Base-by-base conservation (phyloP, 2,329 filamentous ascomycete species). In the Colletotrichum truncatum region DNA sequence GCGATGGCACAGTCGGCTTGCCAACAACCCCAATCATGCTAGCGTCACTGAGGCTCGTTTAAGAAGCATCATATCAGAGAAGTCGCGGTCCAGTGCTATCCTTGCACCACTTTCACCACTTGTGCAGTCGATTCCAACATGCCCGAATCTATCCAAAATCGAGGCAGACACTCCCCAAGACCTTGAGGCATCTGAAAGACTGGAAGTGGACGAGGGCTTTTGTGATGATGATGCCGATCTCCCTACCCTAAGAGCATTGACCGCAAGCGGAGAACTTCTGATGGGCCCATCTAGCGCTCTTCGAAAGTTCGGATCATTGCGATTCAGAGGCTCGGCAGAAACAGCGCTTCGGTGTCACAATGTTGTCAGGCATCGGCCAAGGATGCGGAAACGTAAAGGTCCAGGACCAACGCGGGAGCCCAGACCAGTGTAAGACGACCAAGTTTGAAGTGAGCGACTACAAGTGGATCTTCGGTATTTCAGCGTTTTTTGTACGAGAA, bases 381-480 rank as follows among this genome's bases (percentile, higher is more conserved):
- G 66, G 28, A 68, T 68, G 66, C 64, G 66, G 23, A 57, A 55
- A 30, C 39, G 66, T 6, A 68, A 66, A 26, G 53, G 53, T 12
- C 39, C 30, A 11, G 57, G 53, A 14, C 41, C 58, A 18, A 25
- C 26, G 16, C 12, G 21, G 9, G 39, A 53, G 23, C 51, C 66
- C 25, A 51, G 26, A 8, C 46, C 57, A 11, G 26, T 43, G 18
- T 34, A 12, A 30, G 16, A 28, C 26, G 26, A 43, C 12, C 32
- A 21, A 34, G 36, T 14, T 49, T n/a, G 32, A 18, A 39, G 9
- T 26, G 4, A 36, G 4, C 11, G 21, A 55, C 16, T 6, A 43
- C 41, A 28, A 23, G 14, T 32, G n/a, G 16, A 39, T 16, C 14
- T 45, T n/a, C 23, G 39, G n/a, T 11, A 36, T 43, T 55, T 54